Evolutionary conservation across 805 yeast genomes (phyloP).

Genomic region (Danielia reshetovae): DNA sequence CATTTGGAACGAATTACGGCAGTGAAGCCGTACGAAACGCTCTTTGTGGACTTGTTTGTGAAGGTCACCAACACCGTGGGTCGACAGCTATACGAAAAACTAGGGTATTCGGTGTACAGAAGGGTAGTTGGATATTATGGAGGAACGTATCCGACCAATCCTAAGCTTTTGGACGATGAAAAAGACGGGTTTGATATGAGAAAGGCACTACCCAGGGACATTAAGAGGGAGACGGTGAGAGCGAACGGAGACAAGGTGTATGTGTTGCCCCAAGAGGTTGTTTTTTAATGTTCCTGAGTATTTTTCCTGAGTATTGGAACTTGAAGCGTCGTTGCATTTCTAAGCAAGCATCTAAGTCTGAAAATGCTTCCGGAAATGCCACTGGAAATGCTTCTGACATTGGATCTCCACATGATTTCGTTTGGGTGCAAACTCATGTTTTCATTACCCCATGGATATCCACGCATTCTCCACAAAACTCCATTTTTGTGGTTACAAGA

Average conservation of each 20-base stretch:
- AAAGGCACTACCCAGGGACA: conserved; percentile 57
- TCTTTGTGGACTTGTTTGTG: conserved; percentile 88
- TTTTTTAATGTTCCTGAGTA: conserved; percentile 48
- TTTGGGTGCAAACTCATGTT: too few relatives aligned
- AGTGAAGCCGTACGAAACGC: conserved; percentile 69
- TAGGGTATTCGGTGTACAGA: conserved; percentile 82
- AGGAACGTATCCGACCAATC: conserved; percentile 41
- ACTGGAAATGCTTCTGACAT: too few relatives aligned
- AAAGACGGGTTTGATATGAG: conserved; percentile 91
- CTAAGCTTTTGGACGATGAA: conserved; percentile 53
- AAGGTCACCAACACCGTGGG: conserved; percentile 82
- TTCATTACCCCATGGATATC: too few relatives aligned
- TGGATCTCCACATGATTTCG: too few relatives aligned
- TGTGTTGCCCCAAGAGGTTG: conserved; percentile 65
- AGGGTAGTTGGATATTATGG: conserved; percentile 90
- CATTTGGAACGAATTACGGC: conserved; percentile 69
- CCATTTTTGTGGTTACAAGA: too few relatives aligned
- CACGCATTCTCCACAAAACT: too few relatives aligned
- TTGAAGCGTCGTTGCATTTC: too few relatives aligned
- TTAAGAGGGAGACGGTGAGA: conserved; percentile 49
- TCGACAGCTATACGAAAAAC: conserved; percentile 72
- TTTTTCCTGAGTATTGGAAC: too few relatives aligned
- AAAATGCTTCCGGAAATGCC: too few relatives aligned
- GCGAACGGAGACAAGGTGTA: conserved; percentile 56
- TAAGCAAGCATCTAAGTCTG: too few relatives aligned